Conservation (phyloP, 2,329 filamentous ascomycete genomes). For the Dactylellina haptotyla region DNA sequence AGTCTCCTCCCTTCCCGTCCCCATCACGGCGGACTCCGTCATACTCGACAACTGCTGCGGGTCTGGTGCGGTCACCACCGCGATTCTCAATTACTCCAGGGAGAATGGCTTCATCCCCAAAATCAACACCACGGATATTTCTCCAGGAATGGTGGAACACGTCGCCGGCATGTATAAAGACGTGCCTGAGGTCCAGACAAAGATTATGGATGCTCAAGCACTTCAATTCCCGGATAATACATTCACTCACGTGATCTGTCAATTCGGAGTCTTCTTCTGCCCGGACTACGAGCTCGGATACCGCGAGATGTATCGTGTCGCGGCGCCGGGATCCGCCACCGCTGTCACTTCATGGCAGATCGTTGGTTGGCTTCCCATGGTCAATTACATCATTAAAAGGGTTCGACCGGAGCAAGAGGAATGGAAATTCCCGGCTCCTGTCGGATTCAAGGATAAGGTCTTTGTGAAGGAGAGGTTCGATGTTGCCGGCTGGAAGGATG, state of each 20-base stretch:
- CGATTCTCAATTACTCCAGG: conserved; percentile 21
- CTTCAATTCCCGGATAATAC: conserved; percentile 42
- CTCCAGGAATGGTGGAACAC: conserved; percentile 39
- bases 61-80: conserved; percentile 45
- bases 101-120: conserved; percentile 18
- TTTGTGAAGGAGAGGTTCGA: conserved; percentile 37
- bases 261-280: conserved; percentile 51
- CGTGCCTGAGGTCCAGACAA: conserved; percentile 18
- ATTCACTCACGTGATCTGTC: conserved; percentile 42
- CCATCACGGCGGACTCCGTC: conserved; percentile 28
- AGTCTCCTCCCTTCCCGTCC: not conserved
- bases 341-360: conserved; percentile 43
- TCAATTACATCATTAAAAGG: conserved; percentile 31
- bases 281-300: conserved; percentile 42
- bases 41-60: conserved; percentile 50
- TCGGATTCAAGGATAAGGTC: conserved; percentile 27
- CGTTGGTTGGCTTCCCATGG: conserved; percentile 36
- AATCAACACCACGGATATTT: conserved; percentile 40
- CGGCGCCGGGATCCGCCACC: conserved; percentile 34
- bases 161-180: conserved; percentile 14
- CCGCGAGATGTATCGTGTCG: conserved; percentile 50
- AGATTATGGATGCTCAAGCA: conserved; percentile 36
- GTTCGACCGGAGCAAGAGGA: conserved; percentile 35
- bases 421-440: conserved; percentile 29
- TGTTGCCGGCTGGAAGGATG: conserved; percentile 42